These are phyloP conservation scores for Scenedesmus sp. DNA, from an alignment of 163 green algal species.

Conservation along the genomic window DNA sequence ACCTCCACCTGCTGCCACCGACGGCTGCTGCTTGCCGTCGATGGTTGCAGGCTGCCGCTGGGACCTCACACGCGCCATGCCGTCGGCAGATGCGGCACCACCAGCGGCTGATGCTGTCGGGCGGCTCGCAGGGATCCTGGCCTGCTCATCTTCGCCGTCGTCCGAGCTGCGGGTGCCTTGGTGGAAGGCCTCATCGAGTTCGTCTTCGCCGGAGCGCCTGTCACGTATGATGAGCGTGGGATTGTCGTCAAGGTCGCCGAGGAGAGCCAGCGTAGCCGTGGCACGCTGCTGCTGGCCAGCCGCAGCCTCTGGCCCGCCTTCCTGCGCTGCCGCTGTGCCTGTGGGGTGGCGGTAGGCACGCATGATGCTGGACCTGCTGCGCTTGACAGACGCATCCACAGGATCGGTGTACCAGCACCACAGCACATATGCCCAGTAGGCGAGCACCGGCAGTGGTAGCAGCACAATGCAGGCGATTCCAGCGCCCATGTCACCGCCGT, in stretches of 20 bases:
- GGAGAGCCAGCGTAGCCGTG: conserved; percentile 4
- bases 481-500: not conserved
- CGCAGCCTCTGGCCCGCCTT: not conserved
- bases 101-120: not conserved
- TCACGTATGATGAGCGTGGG: conserved; percentile 38
- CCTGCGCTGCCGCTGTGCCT: not conserved
- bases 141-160: not conserved
- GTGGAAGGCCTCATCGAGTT: not conserved
- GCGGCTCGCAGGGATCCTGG: not conserved
- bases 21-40: not conserved
- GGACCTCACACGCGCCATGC: not conserved
- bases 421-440: conserved; percentile 38
- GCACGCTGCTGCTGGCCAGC: conserved; percentile 17
- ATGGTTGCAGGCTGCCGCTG: not conserved
- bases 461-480: not conserved
- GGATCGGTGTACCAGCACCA: not conserved
- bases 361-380: conserved; percentile 28
- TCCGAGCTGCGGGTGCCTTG: not conserved
- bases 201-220: conserved; percentile 6
- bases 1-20: not conserved
- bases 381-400: not conserved
- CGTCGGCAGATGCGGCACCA: not conserved
- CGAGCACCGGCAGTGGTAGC: conserved; percentile 29
- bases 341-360: conserved; percentile 1
- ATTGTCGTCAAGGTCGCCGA: conserved; percentile 23